Evolutionary conservation across 768 basidiomycete genomes (phyloP).

Genomic region (Amyloporia xantha): DNA sequence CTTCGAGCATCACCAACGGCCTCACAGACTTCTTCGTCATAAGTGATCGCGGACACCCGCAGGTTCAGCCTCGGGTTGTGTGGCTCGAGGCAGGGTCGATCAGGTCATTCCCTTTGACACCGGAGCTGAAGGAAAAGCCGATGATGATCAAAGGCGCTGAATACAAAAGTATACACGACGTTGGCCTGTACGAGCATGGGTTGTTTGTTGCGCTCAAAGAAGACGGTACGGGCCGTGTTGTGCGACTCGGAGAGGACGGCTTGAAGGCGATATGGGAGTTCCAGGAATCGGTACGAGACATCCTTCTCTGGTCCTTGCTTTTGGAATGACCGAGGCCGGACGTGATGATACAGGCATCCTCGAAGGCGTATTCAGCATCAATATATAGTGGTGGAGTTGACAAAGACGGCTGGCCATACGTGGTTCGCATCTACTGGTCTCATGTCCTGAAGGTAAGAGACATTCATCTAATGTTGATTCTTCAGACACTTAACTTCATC

Average conservation of each 20-base stretch:
- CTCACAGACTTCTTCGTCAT: slow-evolving; percentile 33
- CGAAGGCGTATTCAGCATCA: slow-evolving; percentile 37
- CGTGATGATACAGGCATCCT: slow-evolving; percentile 30
- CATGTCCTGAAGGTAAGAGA: slow-evolving; percentile 42
- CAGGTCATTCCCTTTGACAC: slow-evolving; percentile 43
- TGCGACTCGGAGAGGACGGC: slow-evolving; percentile 43
- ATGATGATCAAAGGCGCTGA: slow-evolving; percentile 32
- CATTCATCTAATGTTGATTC: not conserved
- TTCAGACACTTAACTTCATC: not conserved
- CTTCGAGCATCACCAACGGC: slow-evolving; percentile 38
- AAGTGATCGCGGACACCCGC: slow-evolving; percentile 15
- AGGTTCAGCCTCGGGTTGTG: slow-evolving; percentile 30
- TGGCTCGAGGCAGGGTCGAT: slow-evolving; percentile 52
- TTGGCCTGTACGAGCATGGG: slow-evolving; percentile 51
- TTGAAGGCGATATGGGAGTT: slow-evolving; percentile 48
- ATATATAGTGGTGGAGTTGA: slow-evolving; percentile 54
- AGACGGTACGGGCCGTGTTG: slow-evolving; percentile 50
- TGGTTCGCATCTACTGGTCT: slow-evolving; percentile 68
- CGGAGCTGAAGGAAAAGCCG: slow-evolving; percentile 44
- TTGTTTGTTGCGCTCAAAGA: slow-evolving; percentile 51
- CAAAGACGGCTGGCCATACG: slow-evolving; percentile 41
- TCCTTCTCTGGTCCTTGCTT: not conserved
- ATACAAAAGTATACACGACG: slow-evolving; percentile 52
- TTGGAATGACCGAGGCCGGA: not conserved
- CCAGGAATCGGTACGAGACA: slow-evolving; percentile 40